Base-by-base conservation (phyloP, 148 eudicot species). In the Selenicereus undatus region DNA sequence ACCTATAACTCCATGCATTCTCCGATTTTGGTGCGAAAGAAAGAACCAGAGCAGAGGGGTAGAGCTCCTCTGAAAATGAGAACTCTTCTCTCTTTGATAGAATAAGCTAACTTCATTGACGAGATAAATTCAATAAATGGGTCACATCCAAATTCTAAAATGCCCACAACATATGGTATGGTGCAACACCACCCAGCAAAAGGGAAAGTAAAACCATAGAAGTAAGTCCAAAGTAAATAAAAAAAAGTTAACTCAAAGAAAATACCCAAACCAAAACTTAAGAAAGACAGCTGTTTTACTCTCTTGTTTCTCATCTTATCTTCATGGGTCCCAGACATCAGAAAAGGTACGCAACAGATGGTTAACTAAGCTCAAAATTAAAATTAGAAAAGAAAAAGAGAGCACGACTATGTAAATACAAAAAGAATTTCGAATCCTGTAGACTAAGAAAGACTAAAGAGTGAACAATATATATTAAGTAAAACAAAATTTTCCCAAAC, bases 1-100 rank as follows among this genome's bases (percentile, higher is more conserved):
- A 92, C 98, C 98, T 89, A 79, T 95, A 94, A 89, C 89, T 93
- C 98, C 98, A 93, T 24, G 98, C 90, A 77, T 85, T 81, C 76
- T 95, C 97, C 84, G 94, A 93, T 86, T 95, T 95, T 65, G 98
- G 97, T 35, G 96, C 89, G 87, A 88, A 86, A 35, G 98, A 93
- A 60, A 95, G 94, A 83, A 93, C 92, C 85, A 95, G 70, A 69
- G 87, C 42, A 35, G 97, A 90, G 21, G 93, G 39, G 18, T 9
- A 78, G 68, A 94, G 91, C 81, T 94, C 98, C 77, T 90, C 90
- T 71, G 86, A 78, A 48, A 81, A 74, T 14, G 82, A 75, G 58
- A 76, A 60, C 13, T 81, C 76, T 66, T 82, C 87, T 82, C 86
- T 87, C 78, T 78, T 88, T 60, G 92, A 86, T 73, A 91, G 77